Evolutionary conservation across 2,329 filamentous ascomycete genomes (phyloP).

Genomic region (Stylonectria norvegica): DNA sequence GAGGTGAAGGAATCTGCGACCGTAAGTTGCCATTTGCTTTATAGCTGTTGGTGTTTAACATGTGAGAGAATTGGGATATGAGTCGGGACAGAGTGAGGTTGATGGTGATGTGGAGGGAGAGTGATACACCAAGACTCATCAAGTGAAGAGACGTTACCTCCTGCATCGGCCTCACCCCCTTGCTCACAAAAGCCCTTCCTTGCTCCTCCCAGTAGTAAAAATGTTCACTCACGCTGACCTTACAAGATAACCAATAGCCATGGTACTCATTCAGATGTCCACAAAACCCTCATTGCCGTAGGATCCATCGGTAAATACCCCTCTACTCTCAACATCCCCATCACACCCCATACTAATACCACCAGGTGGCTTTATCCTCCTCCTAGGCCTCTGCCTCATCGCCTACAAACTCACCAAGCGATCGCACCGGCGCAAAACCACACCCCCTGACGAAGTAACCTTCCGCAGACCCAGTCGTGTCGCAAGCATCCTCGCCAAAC

Average conservation of each 20-base stretch:
- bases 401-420: slow-evolving; percentile 20
- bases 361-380: slow-evolving; percentile 19
- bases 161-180: too few species aligned
- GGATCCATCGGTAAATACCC: slow-evolving; percentile 24
- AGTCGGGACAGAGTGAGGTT: too few species aligned
- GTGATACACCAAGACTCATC: too few species aligned
- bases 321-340: too few species aligned
- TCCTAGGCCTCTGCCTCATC: slow-evolving; percentile 21
- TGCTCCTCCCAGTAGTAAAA: too few species aligned
- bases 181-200: too few species aligned
- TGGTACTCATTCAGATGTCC: slow-evolving; percentile 18
- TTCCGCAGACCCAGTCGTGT: slow-evolving; percentile 22
- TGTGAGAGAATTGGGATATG: slow-evolving; percentile 1
- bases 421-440: slow-evolving; percentile 5
- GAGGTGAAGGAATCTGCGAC: too few species aligned
- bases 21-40: too few species aligned
- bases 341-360: too few species aligned
- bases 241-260: slow-evolving; percentile 12
- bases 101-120: too few species aligned
- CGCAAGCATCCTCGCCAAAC: slow-evolving; percentile 27
- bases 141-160: too few species aligned
- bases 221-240: slow-evolving; percentile 6
- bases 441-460: slow-evolving; percentile 16
- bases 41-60: too few species aligned
- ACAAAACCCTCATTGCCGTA: slow-evolving; percentile 23